Evolutionary conservation across 1,284 basidiomycete species (phyloP).

Genomic region (Kwoniella shivajii): DNA sequence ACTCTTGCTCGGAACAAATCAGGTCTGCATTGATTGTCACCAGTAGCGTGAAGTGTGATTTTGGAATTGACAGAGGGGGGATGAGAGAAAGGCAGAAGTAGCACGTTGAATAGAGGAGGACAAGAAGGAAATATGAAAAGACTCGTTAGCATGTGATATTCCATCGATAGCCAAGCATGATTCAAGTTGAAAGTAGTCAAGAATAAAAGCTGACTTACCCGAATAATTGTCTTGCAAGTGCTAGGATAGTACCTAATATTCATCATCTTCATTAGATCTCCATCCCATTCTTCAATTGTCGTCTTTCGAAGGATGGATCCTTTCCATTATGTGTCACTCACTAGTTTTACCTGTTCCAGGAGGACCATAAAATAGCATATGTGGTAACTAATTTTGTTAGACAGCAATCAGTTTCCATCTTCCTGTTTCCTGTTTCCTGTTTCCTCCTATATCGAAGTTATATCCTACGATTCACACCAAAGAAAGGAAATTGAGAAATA

Average conservation of each 20-base stretch:
- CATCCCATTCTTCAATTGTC: not conserved
- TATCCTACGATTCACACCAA: too few species aligned
- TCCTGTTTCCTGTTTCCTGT: too few species aligned
- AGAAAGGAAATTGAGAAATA: too few species aligned
- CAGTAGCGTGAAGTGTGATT: not conserved
- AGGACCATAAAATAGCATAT: slow-evolving; percentile 99
- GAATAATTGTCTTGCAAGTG: slow-evolving; percentile 89
- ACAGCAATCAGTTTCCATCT: too few species aligned
- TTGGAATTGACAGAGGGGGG: not conserved
- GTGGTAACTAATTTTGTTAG: slow-evolving; percentile 97
- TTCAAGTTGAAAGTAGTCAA: too few species aligned
- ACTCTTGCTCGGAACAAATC: slow-evolving; percentile 93
- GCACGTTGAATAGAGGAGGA: too few species aligned
- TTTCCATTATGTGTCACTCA: slow-evolving; percentile 18
- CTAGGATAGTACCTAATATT: slow-evolving; percentile 77
- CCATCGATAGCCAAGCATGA: too few species aligned
- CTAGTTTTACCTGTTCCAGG: slow-evolving; percentile 99
- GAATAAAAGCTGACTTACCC: slow-evolving; percentile 63
- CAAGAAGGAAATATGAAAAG: too few species aligned
- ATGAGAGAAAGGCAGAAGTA: not conserved
- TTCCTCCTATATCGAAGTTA: too few species aligned
- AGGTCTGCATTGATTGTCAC: slow-evolving; percentile 62
- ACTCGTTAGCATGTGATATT: too few species aligned
- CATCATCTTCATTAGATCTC: not conserved
- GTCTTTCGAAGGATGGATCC: not conserved